Evolutionary conservation across 257 asterid genomes (phyloP).

Genomic region (Solanum virginianum): DNA sequence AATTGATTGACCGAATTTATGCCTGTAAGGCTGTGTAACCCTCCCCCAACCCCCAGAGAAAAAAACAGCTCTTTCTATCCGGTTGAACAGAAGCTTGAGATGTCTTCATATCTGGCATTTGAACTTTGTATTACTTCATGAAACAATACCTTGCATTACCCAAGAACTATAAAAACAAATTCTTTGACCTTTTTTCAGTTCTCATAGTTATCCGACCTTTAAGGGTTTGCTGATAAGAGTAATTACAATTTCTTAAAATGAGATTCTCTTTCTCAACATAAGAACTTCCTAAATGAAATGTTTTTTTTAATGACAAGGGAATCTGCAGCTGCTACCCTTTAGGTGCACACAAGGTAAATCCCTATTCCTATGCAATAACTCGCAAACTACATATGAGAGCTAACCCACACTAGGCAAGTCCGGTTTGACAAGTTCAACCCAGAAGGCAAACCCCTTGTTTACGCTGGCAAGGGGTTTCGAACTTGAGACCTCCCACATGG

Average conservation of each 20-base stretch:
- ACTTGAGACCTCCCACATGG: too few species aligned
- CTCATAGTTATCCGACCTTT: not conserved
- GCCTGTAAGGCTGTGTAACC: not conserved
- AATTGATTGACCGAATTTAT: not conserved
- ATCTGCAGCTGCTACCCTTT: too few species aligned
- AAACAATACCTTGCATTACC: not conserved
- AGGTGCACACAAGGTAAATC: too few species aligned
- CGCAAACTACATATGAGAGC: too few species aligned
- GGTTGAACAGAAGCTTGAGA: not conserved
- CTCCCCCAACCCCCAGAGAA: not conserved
- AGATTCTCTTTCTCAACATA: not conserved
- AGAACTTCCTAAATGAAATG: not conserved
- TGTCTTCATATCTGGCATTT: not conserved
- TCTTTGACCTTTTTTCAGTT: not conserved
- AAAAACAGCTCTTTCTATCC: not conserved
- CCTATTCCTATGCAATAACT: too few species aligned
- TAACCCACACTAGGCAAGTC: too few species aligned
- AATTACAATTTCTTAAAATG: not conserved
- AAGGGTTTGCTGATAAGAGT: not conserved
- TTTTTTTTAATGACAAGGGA: too few species aligned
- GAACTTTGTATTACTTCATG: not conserved
- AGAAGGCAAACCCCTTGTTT: too few species aligned
- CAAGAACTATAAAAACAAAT: not conserved
- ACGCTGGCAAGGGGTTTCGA: too few species aligned
- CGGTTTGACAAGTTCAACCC: too few species aligned